These are phyloP conservation scores for Lasiosphaeria hispida DNA, from an alignment of 495 filamentous ascomycete species.

Conservation along the genomic window DNA sequence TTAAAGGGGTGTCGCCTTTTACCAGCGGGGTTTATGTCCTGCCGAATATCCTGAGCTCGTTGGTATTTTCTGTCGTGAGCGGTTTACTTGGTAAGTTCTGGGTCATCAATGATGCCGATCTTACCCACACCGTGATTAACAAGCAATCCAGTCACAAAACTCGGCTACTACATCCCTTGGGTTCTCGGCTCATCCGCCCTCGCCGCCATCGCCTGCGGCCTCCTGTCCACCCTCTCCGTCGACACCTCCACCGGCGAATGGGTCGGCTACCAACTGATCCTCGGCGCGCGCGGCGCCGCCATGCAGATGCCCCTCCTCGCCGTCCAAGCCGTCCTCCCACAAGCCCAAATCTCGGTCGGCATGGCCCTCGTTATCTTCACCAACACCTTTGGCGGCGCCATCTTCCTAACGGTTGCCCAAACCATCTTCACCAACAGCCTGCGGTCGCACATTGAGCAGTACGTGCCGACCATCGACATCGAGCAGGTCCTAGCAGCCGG, in stretches of 20 bases:
- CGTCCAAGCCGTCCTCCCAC: conserved; percentile 42
- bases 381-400: conserved; percentile 39
- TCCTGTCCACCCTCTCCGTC: conserved; percentile 36
- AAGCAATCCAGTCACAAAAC: conserved; percentile 4
- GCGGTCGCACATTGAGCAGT: conserved; percentile 15
- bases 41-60: conserved; percentile 43
- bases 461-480: conserved; percentile 24
- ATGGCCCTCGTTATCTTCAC: conserved; percentile 46
- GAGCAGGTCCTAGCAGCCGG: conserved; percentile 22
- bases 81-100: conserved; percentile 43
- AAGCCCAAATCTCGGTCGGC: conserved; percentile 38
- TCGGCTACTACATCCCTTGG: conserved; percentile 33
- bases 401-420: conserved; percentile 35
- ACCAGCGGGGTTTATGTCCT: conserved; percentile 51
- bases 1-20: conserved; percentile 46
- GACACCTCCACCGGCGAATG: conserved; percentile 37
- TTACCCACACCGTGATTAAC: not conserved
- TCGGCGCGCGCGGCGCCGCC: conserved; percentile 40
- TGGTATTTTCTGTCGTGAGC: conserved; percentile 36
- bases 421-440: conserved; percentile 41
- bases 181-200: not conserved
- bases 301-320: conserved; percentile 35
- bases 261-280: conserved; percentile 51
- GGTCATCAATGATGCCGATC: too few species aligned
- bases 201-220: conserved; percentile 36